Conservation (phyloP, 495 filamentous ascomycete species). For the Aspergillus nanangensis region DNA sequence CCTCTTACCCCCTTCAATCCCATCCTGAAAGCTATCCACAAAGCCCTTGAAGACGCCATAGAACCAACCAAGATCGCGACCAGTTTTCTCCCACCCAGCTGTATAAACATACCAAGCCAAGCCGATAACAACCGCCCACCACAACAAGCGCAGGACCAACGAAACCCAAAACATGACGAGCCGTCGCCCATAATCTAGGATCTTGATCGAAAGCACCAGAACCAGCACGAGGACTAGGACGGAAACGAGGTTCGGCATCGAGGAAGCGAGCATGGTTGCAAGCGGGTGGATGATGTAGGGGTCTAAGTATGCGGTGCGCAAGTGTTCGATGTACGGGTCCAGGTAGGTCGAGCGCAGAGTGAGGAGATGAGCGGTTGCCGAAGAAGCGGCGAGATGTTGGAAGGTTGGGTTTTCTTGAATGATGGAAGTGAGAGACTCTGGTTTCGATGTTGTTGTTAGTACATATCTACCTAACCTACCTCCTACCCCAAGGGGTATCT, state of each 20-base stretch:
- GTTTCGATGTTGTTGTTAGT: background rate
- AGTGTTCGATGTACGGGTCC: conserved; percentile 12
- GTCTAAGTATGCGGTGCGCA: conserved; percentile 34
- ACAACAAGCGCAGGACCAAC: conserved; percentile 50
- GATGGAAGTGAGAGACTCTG: conserved; percentile 6
- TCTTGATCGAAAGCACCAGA: conserved; percentile 58
- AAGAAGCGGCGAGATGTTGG: conserved; percentile 20
- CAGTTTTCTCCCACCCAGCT: conserved; percentile 57
- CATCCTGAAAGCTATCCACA: conserved; percentile 44
- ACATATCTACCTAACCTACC: too few relatives aligned
- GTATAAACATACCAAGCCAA: conserved; percentile 54
- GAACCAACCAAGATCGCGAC: conserved; percentile 54
- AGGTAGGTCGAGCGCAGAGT: conserved; percentile 3
- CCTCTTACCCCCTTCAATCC: conserved; percentile 11
- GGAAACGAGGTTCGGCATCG: conserved; percentile 57
- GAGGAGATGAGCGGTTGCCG: conserved; percentile 8
- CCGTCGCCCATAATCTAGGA: conserved; percentile 63
- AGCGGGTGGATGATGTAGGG: conserved; percentile 39
- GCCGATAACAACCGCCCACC: conserved; percentile 53
- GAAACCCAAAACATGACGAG: conserved; percentile 71
- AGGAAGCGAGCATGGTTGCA: conserved; percentile 44
- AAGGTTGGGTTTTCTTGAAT: conserved; percentile 19
- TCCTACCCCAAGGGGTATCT: too few relatives aligned
- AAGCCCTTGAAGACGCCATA: conserved; percentile 52
- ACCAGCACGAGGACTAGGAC: conserved; percentile 50